These are phyloP conservation scores for Stachybotrys chlorohalonatus DNA, from an alignment of 2,329 filamentous ascomycete species.

Conservation along the genomic window DNA sequence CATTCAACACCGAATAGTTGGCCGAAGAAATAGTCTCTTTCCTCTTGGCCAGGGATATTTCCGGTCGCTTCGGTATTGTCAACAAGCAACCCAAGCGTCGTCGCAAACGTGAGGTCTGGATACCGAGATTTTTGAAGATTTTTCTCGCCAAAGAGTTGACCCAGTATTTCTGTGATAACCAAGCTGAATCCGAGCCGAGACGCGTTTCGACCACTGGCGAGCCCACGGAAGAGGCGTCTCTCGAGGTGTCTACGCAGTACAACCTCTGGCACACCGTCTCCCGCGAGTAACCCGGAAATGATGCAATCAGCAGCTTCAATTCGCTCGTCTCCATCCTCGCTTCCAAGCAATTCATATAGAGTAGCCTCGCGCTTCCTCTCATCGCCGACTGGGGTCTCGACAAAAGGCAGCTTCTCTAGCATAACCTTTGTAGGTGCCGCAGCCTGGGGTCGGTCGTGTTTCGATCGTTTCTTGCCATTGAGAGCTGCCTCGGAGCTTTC, in stretches of 20 bases:
- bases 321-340: slow-evolving; percentile 46
- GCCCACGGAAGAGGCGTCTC: slow-evolving; percentile 70
- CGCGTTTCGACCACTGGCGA: slow-evolving; percentile 84
- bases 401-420: slow-evolving; percentile 33
- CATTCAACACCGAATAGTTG: slow-evolving; percentile 81
- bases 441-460: slow-evolving; percentile 15
- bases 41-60: slow-evolving; percentile 59
- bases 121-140: slow-evolving; percentile 38
- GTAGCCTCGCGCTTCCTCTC: slow-evolving; percentile 49
- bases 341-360: slow-evolving; percentile 53
- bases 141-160: slow-evolving; percentile 54
- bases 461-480: slow-evolving; percentile 21
- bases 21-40: slow-evolving; percentile 77
- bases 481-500: slow-evolving; percentile 15
- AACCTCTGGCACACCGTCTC: slow-evolving; percentile 38
- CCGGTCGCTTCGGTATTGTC: slow-evolving; percentile 47
- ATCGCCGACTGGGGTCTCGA: slow-evolving; percentile 40
- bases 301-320: slow-evolving; percentile 51
- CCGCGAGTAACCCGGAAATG: slow-evolving; percentile 43
- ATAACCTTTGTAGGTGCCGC: slow-evolving; percentile 14
- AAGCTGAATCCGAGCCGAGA: slow-evolving; percentile 84
- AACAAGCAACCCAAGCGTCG: slow-evolving; percentile 40
- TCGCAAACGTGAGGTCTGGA: slow-evolving; percentile 44
- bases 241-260: slow-evolving; percentile 51
- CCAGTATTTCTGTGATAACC: slow-evolving; percentile 72